Conservation (phyloP, 1,284 basidiomycete species). For the Rhodotorula sp. region DNA sequence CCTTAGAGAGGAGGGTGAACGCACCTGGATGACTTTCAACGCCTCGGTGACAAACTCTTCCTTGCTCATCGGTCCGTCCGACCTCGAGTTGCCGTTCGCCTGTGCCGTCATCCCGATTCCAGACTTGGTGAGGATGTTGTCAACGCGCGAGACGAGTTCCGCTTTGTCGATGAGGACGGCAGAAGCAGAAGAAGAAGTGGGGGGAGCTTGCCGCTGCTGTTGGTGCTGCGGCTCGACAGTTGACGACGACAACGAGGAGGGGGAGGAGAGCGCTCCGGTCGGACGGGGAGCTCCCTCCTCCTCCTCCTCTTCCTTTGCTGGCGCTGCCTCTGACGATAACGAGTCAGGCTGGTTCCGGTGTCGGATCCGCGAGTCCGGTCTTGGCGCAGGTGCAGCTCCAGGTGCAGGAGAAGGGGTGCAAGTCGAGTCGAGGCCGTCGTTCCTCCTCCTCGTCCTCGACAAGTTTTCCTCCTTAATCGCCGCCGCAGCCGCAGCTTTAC, state of each 20-base stretch:
- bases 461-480: not conserved
- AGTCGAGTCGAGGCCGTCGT: not conserved
- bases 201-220: constrained; percentile 48
- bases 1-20: constrained; percentile 46
- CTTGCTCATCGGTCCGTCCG: constrained; percentile 52
- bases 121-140: constrained; percentile 34
- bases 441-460: not conserved
- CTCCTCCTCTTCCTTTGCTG: too few species aligned
- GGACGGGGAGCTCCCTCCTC: not conserved
- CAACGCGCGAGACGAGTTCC: constrained; percentile 34
- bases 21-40: constrained; percentile 65
- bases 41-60: constrained; percentile 67
- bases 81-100: constrained; percentile 39
- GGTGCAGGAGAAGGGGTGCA: not conserved
- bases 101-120: constrained; percentile 49
- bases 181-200: constrained; percentile 19
- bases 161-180: not conserved
- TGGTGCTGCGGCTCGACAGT: not conserved
- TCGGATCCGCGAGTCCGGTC: too few species aligned
- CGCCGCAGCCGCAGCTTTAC: not conserved
- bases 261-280: not conserved
- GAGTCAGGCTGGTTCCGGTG: too few species aligned
- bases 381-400: not conserved
- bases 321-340: too few species aligned
- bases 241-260: not conserved